A percentile compares a stretch with the other conserved stretches of the same genome.
Conservation (phyloP, 2,329 filamentous ascomycete species). For the Pyricularia sp. region DNA sequence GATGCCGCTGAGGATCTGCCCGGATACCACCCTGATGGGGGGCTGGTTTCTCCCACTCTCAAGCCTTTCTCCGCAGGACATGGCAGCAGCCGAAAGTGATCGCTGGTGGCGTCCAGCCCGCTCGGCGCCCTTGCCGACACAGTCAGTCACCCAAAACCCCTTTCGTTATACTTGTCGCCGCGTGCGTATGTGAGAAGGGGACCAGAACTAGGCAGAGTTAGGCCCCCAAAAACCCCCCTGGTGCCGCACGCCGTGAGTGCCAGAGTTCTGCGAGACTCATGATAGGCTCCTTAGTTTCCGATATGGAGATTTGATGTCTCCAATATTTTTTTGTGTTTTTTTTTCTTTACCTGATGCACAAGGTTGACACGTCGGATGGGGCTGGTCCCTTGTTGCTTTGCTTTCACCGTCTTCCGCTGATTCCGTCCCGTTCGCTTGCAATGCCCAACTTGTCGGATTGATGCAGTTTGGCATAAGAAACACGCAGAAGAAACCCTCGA, state of each 20-base stretch:
- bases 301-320: neutral
- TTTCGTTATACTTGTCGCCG: neutral
- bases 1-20: neutral
- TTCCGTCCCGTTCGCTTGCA: neutral
- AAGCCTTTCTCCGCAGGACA: slow-evolving; percentile 1
- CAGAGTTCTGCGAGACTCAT: neutral
- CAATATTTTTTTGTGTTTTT: neutral
- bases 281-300: slow-evolving; percentile 1
- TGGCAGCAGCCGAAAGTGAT: slow-evolving; percentile 1
- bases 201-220: neutral
- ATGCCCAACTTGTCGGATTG: neutral
- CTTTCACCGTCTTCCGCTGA: neutral
- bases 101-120: slow-evolving; percentile 2
- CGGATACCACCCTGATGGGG: neutral
- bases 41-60: neutral
- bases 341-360: neutral
- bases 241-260: neutral
- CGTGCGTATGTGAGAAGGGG: neutral
- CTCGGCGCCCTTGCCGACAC: neutral
- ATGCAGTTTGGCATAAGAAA: neutral
- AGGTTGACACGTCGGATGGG: neutral
- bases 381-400: neutral
- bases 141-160: neutral
- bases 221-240: neutral
- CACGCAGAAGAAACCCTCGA: neutral